Evolutionary conservation across 2,329 filamentous ascomycete genomes (phyloP), one percentile per base, ranked within the genome.

Genomic region (Trichoderma gracile): DNA sequence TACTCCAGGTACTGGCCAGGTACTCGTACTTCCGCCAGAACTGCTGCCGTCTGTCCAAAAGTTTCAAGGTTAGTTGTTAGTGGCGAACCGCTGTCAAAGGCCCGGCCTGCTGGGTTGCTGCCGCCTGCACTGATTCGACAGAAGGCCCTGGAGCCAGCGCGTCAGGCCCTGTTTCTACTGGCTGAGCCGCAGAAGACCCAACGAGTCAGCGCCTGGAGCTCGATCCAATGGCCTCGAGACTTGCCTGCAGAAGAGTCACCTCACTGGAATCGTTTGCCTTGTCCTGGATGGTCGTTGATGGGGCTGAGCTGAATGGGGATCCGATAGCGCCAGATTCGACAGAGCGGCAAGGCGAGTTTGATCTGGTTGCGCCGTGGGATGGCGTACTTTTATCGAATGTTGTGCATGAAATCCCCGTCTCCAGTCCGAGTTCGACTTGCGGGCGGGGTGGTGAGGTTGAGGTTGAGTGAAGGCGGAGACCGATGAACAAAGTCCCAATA

Each of bases 131-230:
- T 38, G 45, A 63, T 30, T 56, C 42, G 46, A 23, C 21, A 33
- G 42, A 27, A 25, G 53, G 53, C 68, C 71, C 72, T 73, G 71
- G 73, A 74, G 71, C 72, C 75, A 76, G 75, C 75, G 74, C 73
- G 72, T 74, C 71, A 68, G 70, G 69, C 71, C 67, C 70, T 70
- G 69, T 72, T 76, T 69, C 67, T 72, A 77, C 73, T 75, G 74
- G 74, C 69, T 68, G 67, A 64, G 65, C 45, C 23, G 53, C 33
- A 58, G 55, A 65, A 53, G 65, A 65, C 63, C 66, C 67, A 70
- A 66, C 72, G 73, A 75, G 72, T 75, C 73, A 72, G 73, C 72
- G 53, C 60, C 64, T 64, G 64, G 33, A 66, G 27, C 12, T 40
- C 27, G 54, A 59, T 54, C 49, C 49, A 52, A 52, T 52, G 49